phyloP scores from a whole-genome alignment of 371 early-diverging fungal species.

The Syncephalastrum racemosum region DNA sequence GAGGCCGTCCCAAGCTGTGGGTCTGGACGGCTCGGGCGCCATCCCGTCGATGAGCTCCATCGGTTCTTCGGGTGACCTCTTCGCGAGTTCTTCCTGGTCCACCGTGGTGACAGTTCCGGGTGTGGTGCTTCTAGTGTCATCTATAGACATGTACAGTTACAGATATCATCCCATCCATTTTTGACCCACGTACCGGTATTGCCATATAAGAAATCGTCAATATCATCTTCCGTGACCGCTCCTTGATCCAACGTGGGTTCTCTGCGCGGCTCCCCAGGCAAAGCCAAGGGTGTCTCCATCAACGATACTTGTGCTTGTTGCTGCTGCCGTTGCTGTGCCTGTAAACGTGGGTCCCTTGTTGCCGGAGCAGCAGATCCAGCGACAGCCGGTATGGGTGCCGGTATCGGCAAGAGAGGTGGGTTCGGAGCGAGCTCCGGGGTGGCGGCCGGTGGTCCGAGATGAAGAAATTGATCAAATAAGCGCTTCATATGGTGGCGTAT shows the following conservation, averaged over 20 bases:
- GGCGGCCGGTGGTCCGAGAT: slow-evolving; percentile 3
- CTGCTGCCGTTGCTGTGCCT: slow-evolving; percentile 1
- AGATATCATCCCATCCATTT: no score
- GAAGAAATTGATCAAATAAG: slow-evolving; percentile 31
- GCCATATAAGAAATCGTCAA: slow-evolving; percentile 35
- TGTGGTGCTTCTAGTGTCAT: background rate
- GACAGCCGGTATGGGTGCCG: background rate
- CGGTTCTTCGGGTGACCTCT: background rate
- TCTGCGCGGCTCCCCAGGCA: background rate
- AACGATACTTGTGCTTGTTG: background rate
- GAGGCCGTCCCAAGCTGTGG: no score
- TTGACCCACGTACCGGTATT: slow-evolving; percentile 18
- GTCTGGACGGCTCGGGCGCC: no score
- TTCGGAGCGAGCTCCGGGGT: slow-evolving; percentile 14
- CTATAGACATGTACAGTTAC: no score
- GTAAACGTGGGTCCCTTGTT: background rate
- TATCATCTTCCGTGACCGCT: slow-evolving; percentile 21
- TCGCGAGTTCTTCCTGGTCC: slow-evolving; percentile 4
- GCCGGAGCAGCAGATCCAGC: background rate
- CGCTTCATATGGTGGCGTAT: slow-evolving; percentile 28
- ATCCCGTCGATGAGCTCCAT: background rate
- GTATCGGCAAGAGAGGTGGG: slow-evolving; percentile 6
- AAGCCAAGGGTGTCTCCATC: no score
- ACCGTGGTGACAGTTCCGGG: background rate
- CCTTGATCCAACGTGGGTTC: background rate